A percentile compares a stretch with the other conserved stretches of the same genome.
These are phyloP conservation scores for Raphanus raphanistrum DNA, from an alignment of 345 rosid genomes.

Conservation along the genomic window DNA sequence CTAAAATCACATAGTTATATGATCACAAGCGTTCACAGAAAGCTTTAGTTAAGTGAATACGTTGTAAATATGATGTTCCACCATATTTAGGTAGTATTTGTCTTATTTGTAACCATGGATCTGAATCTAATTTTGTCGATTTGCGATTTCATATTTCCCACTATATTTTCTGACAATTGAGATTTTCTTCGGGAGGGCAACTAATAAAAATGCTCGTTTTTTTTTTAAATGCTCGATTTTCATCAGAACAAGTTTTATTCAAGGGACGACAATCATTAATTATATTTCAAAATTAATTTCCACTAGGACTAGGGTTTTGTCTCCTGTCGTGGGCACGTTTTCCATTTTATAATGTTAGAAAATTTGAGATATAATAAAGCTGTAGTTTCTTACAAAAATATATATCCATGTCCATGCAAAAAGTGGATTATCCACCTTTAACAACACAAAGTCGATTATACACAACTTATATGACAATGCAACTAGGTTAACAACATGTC, in stretches of 20 bases:
- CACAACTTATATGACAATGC: not conserved
- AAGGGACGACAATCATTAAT: not conserved
- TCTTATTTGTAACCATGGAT: conserved; percentile 23
- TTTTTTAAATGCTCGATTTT: not conserved
- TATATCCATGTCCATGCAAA: no score
- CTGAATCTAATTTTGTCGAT: conserved; percentile 30
- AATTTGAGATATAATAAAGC: not conserved
- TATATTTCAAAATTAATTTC: not conserved
- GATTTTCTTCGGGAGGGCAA: conserved; percentile 10
- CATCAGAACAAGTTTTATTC: not conserved
- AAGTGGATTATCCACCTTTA: not conserved
- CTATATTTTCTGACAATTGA: conserved; percentile 8
- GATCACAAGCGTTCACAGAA: not conserved
- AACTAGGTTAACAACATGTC: not conserved
- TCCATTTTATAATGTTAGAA: not conserved
- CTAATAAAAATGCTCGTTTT: not conserved
- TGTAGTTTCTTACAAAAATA: no score
- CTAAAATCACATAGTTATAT: not conserved
- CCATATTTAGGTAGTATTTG: not conserved
- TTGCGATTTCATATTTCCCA: conserved; percentile 11
- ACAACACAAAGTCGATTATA: not conserved
- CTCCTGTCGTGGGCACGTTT: conserved; percentile 35
- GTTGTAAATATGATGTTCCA: not conserved
- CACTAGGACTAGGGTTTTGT: conserved; percentile 6
- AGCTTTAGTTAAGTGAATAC: not conserved